Conservation (phyloP, 2,329 filamentous ascomycete genomes). For the Chaetomiaceae sp. region DNA sequence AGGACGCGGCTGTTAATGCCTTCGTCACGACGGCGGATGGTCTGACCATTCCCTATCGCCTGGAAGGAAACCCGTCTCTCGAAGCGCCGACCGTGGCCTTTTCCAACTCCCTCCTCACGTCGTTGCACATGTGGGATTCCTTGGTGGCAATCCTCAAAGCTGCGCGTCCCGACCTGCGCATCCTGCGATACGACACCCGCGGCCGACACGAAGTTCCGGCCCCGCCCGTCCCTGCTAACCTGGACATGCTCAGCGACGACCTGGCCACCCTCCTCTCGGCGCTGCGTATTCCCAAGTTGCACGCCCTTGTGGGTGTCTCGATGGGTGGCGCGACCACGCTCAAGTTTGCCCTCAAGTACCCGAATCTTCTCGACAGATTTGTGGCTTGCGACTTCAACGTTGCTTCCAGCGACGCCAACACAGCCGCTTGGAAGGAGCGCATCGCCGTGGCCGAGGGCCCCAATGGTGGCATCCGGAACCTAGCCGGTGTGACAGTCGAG, state of each 20-base stretch:
- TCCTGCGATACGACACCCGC: slow-evolving; percentile 73
- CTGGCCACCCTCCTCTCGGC: slow-evolving; percentile 61
- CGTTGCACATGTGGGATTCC: slow-evolving; percentile 74
- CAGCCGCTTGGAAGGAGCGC: slow-evolving; percentile 73
- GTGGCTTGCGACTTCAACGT: slow-evolving; percentile 77
- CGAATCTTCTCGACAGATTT: slow-evolving; percentile 54
- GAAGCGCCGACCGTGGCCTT: slow-evolving; percentile 69
- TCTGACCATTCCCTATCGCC: slow-evolving; percentile 63
- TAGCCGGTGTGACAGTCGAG: slow-evolving; percentile 66
- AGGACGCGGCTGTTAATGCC: slow-evolving; percentile 55
- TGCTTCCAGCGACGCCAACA: slow-evolving; percentile 66
- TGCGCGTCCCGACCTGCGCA: slow-evolving; percentile 59
- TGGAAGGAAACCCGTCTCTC: slow-evolving; percentile 66
- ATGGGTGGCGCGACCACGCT: slow-evolving; percentile 77
- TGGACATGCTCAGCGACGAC: slow-evolving; percentile 66
- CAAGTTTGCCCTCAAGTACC: slow-evolving; percentile 64
- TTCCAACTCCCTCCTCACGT: slow-evolving; percentile 74
- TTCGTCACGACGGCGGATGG: slow-evolving; percentile 65
- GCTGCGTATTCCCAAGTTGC: slow-evolving; percentile 62
- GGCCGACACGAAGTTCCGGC: slow-evolving; percentile 54
- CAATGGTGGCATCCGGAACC: slow-evolving; percentile 54
- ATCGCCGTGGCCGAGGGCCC: slow-evolving; percentile 59
- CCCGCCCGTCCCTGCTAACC: slow-evolving; percentile 47
- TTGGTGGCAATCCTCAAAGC: slow-evolving; percentile 60
- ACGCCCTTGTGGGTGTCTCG: slow-evolving; percentile 69